Percentiles rank a stretch among this genome's conserved stretches.
Conservation (phyloP, 2,329 filamentous ascomycete genomes). For the Colletotrichum viniferum region DNA sequence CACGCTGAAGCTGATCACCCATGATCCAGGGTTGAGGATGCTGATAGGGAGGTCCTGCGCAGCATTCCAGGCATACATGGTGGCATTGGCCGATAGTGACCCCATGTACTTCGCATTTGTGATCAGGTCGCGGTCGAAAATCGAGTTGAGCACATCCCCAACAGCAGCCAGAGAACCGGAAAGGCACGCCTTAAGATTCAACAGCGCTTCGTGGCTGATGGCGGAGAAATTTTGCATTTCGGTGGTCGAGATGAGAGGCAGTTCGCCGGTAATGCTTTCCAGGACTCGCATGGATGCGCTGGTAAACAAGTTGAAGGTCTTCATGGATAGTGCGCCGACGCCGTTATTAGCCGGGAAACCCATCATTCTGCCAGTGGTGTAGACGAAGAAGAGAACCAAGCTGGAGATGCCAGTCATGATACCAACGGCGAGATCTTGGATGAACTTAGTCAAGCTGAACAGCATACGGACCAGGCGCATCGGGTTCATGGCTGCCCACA, state of each 20-base stretch:
- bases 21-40: slow-evolving; percentile 54
- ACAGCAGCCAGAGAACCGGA: slow-evolving; percentile 42
- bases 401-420: slow-evolving; percentile 45
- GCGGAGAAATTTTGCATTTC: slow-evolving; percentile 81
- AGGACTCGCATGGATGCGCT: slow-evolving; percentile 52
- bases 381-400: slow-evolving; percentile 1
- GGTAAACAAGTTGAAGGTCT: slow-evolving; percentile 46
- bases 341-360: slow-evolving; percentile 15
- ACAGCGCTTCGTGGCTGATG: slow-evolving; percentile 73
- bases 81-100: slow-evolving; percentile 23
- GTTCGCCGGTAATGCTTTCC: slow-evolving; percentile 54
- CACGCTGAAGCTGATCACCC: slow-evolving; percentile 62
- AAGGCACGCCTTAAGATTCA: slow-evolving; percentile 61
- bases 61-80: slow-evolving; percentile 25
- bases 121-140: slow-evolving; percentile 48
- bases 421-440: slow-evolving; percentile 78
- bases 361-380: slow-evolving; percentile 20
- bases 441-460: slow-evolving; percentile 75
- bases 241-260: slow-evolving; percentile 53
- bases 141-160: slow-evolving; percentile 43
- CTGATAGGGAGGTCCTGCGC: slow-evolving; percentile 36
- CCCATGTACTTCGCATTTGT: slow-evolving; percentile 30
- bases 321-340: slow-evolving; percentile 21
- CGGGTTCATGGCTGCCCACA: slow-evolving; percentile 82
- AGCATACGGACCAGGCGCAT: slow-evolving; percentile 75